A percentile compares a stretch with the other conserved stretches of the same genome.
phyloP scores from a whole-genome alignment of 805 yeast species.

The Starmerella ratchasimensis region DNA sequence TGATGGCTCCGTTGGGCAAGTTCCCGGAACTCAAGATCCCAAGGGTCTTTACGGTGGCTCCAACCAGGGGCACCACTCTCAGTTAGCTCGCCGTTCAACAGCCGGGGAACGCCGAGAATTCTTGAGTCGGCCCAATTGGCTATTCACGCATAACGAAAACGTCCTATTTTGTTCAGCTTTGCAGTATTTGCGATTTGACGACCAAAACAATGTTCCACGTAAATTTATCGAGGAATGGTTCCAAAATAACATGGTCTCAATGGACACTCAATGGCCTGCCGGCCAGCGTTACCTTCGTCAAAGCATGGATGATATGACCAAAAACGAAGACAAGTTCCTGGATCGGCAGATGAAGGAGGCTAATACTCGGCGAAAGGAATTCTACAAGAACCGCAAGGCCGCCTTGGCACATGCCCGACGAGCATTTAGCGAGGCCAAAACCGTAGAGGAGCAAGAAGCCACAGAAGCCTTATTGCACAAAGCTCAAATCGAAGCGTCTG shows the following conservation, averaged over 20 bases:
- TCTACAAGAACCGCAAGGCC: conserved; percentile 8
- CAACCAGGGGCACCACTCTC: no score
- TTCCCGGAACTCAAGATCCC: no score
- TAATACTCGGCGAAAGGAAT: conserved; percentile 12
- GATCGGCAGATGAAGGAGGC: conserved; percentile 9
- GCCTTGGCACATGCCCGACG: conserved; percentile 6
- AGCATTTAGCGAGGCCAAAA: conserved; percentile 2
- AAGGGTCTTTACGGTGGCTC: no score
- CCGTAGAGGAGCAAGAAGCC: conserved; percentile 3
- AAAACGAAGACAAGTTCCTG: conserved; percentile 5
- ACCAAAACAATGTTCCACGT: conserved; percentile 18
- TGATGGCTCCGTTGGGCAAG: no score
- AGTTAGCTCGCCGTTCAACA: no score
- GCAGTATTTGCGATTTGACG: conserved; percentile 12
- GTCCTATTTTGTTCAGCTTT: conserved; percentile 16
- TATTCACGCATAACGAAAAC: conserved; percentile 16
- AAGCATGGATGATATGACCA: conserved; percentile 8
- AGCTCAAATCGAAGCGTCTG: conserved; percentile 10
- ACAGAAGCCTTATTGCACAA: conserved; percentile 2
- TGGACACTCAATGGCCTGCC: conserved; percentile 17
- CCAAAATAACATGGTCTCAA: conserved; percentile 12
- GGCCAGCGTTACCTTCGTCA: conserved; percentile 13
- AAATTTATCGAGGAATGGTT: conserved; percentile 18
- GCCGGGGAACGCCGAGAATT: conserved; percentile 8
- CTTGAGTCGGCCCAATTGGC: conserved; percentile 17